Base-by-base conservation (phyloP, 2,329 filamentous ascomycete genomes). In the Talaromyces rugulosus region DNA sequence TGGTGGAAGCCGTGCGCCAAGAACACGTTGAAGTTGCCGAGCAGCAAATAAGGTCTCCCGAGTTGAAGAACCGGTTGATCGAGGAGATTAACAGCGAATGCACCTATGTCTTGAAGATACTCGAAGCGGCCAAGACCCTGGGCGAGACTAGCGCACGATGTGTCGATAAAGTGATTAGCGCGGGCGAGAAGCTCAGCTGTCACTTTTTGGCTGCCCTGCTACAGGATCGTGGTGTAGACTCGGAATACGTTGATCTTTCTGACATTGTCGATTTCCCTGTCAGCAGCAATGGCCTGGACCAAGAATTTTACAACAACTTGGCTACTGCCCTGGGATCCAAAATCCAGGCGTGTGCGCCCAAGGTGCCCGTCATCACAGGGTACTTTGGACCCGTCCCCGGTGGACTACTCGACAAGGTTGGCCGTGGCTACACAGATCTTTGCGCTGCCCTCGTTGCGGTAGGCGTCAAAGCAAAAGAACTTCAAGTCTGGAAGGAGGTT, bases 401-500 rank as follows among this genome's bases (percentile, higher is more conserved):
- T 14, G 94, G 93, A 64, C 83, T 99, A 62, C 86, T 99, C 69
- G 90, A 94, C 69, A 90, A 96, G 68, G 91, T 99, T 66, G 95
- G 95, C 23, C 89, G 95, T 69, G 95, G 95, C 33, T 99, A 99
- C 77, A 98, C 95, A 9, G 95, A 99, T 77, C 85, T 99, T 54
- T 98, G 95, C 74, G 94, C 95, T 12, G 93, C 95, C 5, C 82
- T 99, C 16, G 89, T 93, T 58, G 92, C 95, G 1, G 94, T 99
- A 9, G 94, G 92, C 4, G 81, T 96, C n/a, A 82, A 86, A 69
- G 95, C 95, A 0, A 81, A 89, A 59, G 95, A 99, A 76, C 83
- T 99, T 58, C 95, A 99, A 76, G 90, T 99, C 66, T 98, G 95
- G 95, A 99, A 99, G 80, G 95, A 99, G 75, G 95, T 99, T 6